Evolutionary conservation across 257 asterid genomes (phyloP).

Genomic region (Nicotiana benthamiana): DNA sequence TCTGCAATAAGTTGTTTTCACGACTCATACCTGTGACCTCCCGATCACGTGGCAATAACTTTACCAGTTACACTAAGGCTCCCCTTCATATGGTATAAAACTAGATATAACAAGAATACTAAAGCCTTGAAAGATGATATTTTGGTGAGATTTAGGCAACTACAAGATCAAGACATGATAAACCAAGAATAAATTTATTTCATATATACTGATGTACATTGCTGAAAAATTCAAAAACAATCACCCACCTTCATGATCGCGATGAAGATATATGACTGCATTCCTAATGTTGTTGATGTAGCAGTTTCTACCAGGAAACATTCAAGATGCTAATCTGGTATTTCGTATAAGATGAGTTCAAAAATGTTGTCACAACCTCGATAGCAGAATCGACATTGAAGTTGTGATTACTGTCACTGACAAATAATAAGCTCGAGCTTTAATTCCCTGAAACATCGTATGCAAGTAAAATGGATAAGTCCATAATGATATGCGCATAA

Average conservation of each 20-base stretch:
- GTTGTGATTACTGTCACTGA: conserved; percentile 31
- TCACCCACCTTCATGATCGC: conserved; percentile 9
- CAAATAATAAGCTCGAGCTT: conserved; percentile 25
- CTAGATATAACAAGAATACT: too few relatives aligned
- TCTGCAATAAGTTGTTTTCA: too few relatives aligned
- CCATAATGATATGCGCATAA: background rate
- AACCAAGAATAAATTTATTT: background rate
- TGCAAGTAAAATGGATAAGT: background rate
- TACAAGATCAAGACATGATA: background rate
- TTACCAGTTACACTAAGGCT: too few relatives aligned
- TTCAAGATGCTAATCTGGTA: background rate
- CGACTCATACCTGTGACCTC: too few relatives aligned
- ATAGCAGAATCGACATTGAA: conserved; percentile 31
- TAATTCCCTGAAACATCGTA: conserved; percentile 47
- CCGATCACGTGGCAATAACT: too few relatives aligned
- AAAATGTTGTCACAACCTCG: conserved; percentile 23
- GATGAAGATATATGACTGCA: conserved; percentile 3
- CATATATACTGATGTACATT: conserved; percentile 11
- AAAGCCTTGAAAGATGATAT: background rate
- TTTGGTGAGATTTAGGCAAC: background rate
- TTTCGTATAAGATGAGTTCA: background rate
- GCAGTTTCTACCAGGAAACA: conserved; percentile 2
- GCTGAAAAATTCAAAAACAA: conserved; percentile 17
- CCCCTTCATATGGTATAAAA: too few relatives aligned
- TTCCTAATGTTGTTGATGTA: conserved; percentile 4